Base-by-base conservation (phyloP, 1,139 yeast genomes). In the Eremothecium cymbalariae region DNA sequence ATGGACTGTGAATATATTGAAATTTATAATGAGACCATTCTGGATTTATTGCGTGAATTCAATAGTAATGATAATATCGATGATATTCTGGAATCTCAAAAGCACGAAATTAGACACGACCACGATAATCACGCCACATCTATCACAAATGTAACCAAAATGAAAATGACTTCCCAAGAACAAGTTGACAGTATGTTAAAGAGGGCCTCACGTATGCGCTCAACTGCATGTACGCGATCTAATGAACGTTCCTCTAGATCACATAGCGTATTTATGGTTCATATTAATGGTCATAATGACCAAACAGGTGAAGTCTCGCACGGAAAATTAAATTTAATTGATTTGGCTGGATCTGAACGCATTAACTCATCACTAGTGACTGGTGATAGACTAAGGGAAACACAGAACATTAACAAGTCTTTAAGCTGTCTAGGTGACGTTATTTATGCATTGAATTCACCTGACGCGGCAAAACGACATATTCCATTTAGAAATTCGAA, bases 381-480 rank as follows among this genome's bases (percentile, higher is more conserved):
- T 3, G 96, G 96, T 0, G 85, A 80, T 8, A 61, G 97, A 30
- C 62, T 90, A 17, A 74, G 73, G 45, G 98, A 90, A 57, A 88
- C 98, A 0, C 94, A 82, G 51, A 75, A 88, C 4, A 90, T 90
- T 41, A 90, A 90, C 59, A 83, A 78, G 57, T 85, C 96, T 8
- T 65, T 90, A 35, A 83, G 96, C 43, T 73, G 88, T 38, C 67
- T 90, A 18, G 95, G 96, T 1, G 96, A 88, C 59, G 98, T 93
- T 2, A 86, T 90, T 5, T 68, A 74, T 44, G 77, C 95, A 1
- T 65, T 93, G 31, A 77, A 77, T 6, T 53, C 56, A 17, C 41
- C 46, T 4, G 57, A 51, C 11, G 43, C 47, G 22, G 31, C 50
- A 13, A 60, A 45, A 40, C 50, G 51, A 34, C 78, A 74, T 43